Evolutionary conservation across 768 basidiomycete genomes (phyloP).

Genomic region (Rhodotorula taiwanensis): DNA sequence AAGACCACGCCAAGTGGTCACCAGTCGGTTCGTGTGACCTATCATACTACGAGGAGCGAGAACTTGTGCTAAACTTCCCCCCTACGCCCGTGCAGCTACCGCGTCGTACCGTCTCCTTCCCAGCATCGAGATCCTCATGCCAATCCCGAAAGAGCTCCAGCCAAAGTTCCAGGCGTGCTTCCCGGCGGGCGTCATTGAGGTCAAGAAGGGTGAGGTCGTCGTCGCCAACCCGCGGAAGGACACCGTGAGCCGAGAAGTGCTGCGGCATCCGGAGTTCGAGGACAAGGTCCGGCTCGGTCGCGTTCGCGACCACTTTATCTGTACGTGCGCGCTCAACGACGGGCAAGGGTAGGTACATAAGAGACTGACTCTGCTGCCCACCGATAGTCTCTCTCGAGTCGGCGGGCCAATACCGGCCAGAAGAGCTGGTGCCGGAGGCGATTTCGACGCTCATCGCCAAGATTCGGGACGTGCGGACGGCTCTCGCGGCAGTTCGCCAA

Average conservation of each 20-base stretch:
- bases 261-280: conserved; percentile 83
- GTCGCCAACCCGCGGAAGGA: conserved; percentile 63
- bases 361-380: not conserved
- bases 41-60: too few relatives aligned
- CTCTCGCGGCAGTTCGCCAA: too few relatives aligned
- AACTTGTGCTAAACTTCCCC: too few relatives aligned
- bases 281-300: conserved; percentile 74
- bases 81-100: conserved; percentile 69
- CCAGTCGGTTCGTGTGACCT: conserved; percentile 66
- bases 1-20: conserved; percentile 92
- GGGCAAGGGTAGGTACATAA: not conserved
- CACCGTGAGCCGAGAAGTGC: conserved; percentile 82
- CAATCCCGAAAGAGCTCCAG: conserved; percentile 68
- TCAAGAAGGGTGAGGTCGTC: conserved; percentile 49
- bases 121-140: conserved; percentile 62
- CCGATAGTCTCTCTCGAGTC: conserved; percentile 79
- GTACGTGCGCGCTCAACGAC: conserved; percentile 50
- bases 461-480: conserved; percentile 45
- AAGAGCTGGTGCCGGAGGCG: conserved; percentile 72
- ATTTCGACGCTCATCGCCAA: conserved; percentile 76
- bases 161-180: conserved; percentile 84
- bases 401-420: conserved; percentile 77
- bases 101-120: conserved; percentile 92
- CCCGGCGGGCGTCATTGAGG: conserved; percentile 53
- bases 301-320: conserved; percentile 86